Evolutionary conservation across 1,139 yeast genomes (phyloP).

Genomic region (Wickerhamiella pararugosa): DNA sequence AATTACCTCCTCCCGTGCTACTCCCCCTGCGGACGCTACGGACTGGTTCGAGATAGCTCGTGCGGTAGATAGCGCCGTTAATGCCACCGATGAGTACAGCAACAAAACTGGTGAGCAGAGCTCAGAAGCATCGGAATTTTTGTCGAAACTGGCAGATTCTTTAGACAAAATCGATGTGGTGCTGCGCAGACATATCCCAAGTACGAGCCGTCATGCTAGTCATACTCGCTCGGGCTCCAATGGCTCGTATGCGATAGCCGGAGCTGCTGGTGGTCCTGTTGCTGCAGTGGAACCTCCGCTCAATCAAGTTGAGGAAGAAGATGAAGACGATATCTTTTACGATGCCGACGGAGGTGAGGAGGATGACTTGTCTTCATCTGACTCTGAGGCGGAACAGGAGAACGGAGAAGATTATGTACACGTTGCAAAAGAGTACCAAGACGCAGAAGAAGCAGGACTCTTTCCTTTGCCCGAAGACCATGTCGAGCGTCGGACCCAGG

Average conservation of each 20-base stretch:
- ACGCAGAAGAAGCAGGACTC: constrained; percentile 22
- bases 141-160: background rate
- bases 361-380: constrained; percentile 14
- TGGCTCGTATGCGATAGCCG: background rate
- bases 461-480: constrained; percentile 34
- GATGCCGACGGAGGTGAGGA: constrained; percentile 19
- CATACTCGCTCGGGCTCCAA: background rate
- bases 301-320: background rate
- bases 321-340: constrained; percentile 14
- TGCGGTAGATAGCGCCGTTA: background rate
- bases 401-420: constrained; percentile 19
- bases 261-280: background rate
- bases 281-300: background rate
- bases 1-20: background rate
- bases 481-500: constrained; percentile 42
- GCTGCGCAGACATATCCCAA: background rate
- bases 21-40: background rate
- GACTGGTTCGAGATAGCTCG: constrained; percentile 2
- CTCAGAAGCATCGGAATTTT: background rate
- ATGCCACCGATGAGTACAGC: background rate
- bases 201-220: too few relatives aligned
- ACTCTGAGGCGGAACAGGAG: constrained; percentile 18
- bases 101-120: background rate
- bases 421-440: constrained; percentile 14
- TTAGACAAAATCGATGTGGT: background rate